phyloP scores from a whole-genome alignment of 345 rosid genomes.

The Moricandia moricandioides region DNA sequence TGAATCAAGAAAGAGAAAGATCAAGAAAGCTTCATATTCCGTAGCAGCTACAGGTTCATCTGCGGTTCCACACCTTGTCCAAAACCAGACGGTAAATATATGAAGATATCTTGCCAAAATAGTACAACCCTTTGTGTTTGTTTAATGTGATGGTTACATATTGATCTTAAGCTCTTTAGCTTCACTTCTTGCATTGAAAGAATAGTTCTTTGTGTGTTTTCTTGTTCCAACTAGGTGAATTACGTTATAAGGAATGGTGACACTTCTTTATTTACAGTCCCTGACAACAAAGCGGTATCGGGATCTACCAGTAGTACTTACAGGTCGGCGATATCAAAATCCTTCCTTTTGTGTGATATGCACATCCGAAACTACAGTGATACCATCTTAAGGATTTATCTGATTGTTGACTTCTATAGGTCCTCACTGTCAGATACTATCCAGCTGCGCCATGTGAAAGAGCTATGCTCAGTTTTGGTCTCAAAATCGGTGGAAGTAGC shows the following conservation, averaged over 20 bases:
- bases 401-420: conserved; percentile 40
- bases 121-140: not conserved
- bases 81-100: conserved; percentile 41
- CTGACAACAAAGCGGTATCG: conserved; percentile 34
- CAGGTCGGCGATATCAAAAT: conserved; percentile 41
- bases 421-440: conserved; percentile 55
- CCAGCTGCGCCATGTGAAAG: conserved; percentile 14
- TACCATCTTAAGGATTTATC: not conserved
- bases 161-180: not conserved
- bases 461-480: not conserved
- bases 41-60: conserved; percentile 35
- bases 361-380: not conserved
- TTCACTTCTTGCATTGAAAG: conserved; percentile 7
- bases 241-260: conserved; percentile 27
- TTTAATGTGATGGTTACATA: not conserved
- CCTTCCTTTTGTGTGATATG: not conserved
- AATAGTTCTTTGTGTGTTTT: not conserved
- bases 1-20: conserved; percentile 55
- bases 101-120: too few species aligned
- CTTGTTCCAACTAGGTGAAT: conserved; percentile 35
- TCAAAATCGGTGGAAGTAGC: not conserved
- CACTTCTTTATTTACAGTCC: conserved; percentile 37
- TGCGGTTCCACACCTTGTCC: conserved; percentile 18
- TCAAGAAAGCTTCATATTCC: conserved; percentile 36
- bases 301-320: conserved; percentile 44